These are phyloP conservation scores for Sideroxylon spinosum DNA, from an alignment of 179 eudicot species.

Conservation along the genomic window DNA sequence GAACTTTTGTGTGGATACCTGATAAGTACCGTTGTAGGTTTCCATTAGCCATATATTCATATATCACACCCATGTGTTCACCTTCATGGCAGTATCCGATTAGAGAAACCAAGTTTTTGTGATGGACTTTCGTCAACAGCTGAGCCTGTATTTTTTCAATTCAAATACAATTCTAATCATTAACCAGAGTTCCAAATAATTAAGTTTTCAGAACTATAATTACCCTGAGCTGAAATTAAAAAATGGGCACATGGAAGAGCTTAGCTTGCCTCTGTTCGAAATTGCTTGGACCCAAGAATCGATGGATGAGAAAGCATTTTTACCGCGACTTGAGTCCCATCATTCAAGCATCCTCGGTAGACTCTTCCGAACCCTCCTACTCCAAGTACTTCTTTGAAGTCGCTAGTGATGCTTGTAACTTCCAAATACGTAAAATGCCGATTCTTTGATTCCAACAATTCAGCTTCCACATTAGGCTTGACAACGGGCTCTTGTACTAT, in stretches of 20 bases:
- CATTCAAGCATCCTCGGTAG: constrained; percentile 29
- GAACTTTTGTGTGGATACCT: constrained; percentile 15
- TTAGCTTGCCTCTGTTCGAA: constrained; percentile 33
- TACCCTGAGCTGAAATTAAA: too few species aligned
- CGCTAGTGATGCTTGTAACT: constrained; percentile 26
- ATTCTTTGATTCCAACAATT: constrained; percentile 11
- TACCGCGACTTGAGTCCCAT: constrained; percentile 38
- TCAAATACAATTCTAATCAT: neutral
- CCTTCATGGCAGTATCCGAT: constrained; percentile 39
- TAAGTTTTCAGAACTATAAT: too few species aligned
- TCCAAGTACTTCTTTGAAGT: constrained; percentile 26
- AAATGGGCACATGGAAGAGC: too few species aligned
- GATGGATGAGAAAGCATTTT: constrained; percentile 25
- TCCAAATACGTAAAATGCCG: constrained; percentile 27
- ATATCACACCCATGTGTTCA: constrained; percentile 25
- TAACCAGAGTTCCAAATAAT: too few species aligned
- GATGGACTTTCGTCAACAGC: constrained; percentile 31
- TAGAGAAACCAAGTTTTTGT: constrained; percentile 36
- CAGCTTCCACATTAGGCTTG: neutral
- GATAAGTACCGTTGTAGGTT: constrained; percentile 28
- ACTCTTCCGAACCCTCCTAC: constrained; percentile 37
- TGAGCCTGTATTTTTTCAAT: constrained; percentile 19
- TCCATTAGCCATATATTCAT: constrained; percentile 38
- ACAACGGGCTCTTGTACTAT: neutral
- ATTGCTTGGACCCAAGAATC: constrained; percentile 28